A percentile compares a stretch with the other conserved stretches of the same genome.
Conservation (phyloP, 2,329 filamentous ascomycete genomes). For the Neofusicoccum kwambonambiense region DNA sequence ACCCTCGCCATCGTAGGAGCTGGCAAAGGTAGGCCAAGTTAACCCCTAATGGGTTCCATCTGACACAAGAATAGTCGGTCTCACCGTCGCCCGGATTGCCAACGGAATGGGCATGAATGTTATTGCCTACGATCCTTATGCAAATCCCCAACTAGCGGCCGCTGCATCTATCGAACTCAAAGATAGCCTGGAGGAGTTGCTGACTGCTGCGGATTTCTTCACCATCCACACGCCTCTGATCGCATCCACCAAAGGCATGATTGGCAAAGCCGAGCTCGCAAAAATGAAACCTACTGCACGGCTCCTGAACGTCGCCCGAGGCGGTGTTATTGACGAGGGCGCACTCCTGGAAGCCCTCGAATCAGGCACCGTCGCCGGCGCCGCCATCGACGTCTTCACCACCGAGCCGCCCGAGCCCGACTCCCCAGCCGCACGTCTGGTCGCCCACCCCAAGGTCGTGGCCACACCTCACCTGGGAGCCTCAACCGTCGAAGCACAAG, state of each 20-base stretch:
- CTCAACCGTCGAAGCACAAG: constrained; percentile 77
- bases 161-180: constrained; percentile 66
- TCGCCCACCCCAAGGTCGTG: constrained; percentile 69
- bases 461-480: constrained; percentile 79
- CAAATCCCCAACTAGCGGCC: constrained; percentile 67
- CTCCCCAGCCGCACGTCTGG: constrained; percentile 62
- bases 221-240: constrained; percentile 80
- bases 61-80: constrained; percentile 55
- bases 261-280: constrained; percentile 64
- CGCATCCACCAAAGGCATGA: constrained; percentile 72
- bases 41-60: background rate
- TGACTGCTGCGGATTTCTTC: constrained; percentile 70
- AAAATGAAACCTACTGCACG: constrained; percentile 72
- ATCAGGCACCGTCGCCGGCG: constrained; percentile 69
- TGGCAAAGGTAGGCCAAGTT: constrained; percentile 61
- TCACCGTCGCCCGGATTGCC: constrained; percentile 77
- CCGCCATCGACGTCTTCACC: constrained; percentile 78
- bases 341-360: constrained; percentile 70
- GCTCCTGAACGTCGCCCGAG: constrained; percentile 76
- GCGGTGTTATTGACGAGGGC: constrained; percentile 76
- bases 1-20: constrained; percentile 73
- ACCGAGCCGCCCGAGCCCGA: constrained; percentile 65
- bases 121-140: constrained; percentile 74
- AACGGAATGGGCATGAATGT: constrained; percentile 76
- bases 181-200: constrained; percentile 57